Conservation (phyloP, 345 rosid species). For the Adansonia digitata region DNA sequence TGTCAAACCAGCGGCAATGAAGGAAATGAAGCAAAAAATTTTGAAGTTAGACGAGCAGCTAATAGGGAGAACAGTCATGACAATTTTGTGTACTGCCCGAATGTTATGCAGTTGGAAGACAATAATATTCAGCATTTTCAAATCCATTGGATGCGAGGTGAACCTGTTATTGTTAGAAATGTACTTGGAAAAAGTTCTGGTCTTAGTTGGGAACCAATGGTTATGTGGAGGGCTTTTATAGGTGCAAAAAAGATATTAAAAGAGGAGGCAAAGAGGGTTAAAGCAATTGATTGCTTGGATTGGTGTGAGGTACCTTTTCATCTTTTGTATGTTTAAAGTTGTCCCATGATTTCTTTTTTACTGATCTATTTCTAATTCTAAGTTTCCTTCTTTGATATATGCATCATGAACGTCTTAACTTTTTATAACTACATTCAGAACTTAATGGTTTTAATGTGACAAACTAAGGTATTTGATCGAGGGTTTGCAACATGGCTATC, state of each 20-base stretch:
- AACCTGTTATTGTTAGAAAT: conserved; percentile 50
- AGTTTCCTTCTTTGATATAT: background rate
- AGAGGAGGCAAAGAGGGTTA: conserved; percentile 39
- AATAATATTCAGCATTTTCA: conserved; percentile 43
- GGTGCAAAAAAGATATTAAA: conserved; percentile 37
- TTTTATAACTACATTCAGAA: conserved; percentile 9
- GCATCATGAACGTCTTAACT: background rate
- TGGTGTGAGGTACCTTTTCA: conserved; percentile 45
- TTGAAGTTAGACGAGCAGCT: conserved; percentile 43
- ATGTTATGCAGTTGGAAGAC: conserved; percentile 30
- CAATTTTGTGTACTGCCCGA: conserved; percentile 46
- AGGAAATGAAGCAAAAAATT: conserved; percentile 11
- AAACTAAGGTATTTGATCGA: background rate
- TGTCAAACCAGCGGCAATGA: conserved; percentile 21
- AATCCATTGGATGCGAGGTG: conserved; percentile 55
- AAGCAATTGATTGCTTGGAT: conserved; percentile 53
- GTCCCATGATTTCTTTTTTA: background rate
- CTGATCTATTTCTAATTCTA: background rate
- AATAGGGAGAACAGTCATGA: conserved; percentile 34
- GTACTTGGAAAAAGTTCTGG: conserved; percentile 44
- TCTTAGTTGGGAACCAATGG: conserved; percentile 70
- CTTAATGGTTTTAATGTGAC: conserved; percentile 8
- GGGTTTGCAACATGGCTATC: background rate
- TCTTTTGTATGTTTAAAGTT: background rate
- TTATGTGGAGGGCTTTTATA: conserved; percentile 55